Evolutionary conservation across 495 filamentous ascomycete species (phyloP).

Genomic region (Podospora bellae-mahoneyi): DNA sequence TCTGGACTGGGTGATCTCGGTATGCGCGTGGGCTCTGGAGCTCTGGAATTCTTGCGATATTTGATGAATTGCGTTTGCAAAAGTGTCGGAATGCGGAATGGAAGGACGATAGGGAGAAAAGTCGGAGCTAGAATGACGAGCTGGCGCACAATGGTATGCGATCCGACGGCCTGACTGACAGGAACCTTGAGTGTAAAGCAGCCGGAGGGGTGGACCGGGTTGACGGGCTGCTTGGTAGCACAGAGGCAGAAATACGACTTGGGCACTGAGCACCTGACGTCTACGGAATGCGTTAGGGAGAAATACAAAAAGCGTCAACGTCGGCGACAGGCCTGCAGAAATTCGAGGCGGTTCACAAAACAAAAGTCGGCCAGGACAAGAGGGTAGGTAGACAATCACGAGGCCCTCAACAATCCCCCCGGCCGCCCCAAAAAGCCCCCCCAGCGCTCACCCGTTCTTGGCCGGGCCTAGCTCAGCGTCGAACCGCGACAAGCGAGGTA

Average conservation of each 20-base stretch:
- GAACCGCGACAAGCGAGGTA: constrained; percentile 19
- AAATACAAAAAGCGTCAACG: background rate
- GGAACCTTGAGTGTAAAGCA: background rate
- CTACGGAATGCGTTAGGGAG: background rate
- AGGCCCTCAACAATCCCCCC: constrained; percentile 35
- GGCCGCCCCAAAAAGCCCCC: constrained; percentile 10
- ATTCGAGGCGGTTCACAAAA: constrained; percentile 6
- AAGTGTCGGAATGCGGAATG: background rate
- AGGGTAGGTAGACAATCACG: constrained; percentile 27
- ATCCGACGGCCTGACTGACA: background rate
- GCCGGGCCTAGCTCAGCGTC: constrained; percentile 20
- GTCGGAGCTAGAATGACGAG: background rate
- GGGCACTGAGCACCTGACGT: background rate
- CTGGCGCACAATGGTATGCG: background rate
- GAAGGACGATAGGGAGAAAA: background rate
- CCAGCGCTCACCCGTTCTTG: constrained; percentile 27
- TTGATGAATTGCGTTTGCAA: background rate
- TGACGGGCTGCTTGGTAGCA: background rate
- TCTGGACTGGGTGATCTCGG: background rate
- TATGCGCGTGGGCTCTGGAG: background rate
- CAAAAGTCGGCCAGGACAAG: constrained; percentile 15
- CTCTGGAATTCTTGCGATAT: background rate
- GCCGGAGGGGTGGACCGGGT: background rate
- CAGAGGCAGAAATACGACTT: background rate
- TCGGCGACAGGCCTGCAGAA: background rate